Conservation (phyloP, 2,329 filamentous ascomycete species). For the Scedosporium aurantiacum region DNA sequence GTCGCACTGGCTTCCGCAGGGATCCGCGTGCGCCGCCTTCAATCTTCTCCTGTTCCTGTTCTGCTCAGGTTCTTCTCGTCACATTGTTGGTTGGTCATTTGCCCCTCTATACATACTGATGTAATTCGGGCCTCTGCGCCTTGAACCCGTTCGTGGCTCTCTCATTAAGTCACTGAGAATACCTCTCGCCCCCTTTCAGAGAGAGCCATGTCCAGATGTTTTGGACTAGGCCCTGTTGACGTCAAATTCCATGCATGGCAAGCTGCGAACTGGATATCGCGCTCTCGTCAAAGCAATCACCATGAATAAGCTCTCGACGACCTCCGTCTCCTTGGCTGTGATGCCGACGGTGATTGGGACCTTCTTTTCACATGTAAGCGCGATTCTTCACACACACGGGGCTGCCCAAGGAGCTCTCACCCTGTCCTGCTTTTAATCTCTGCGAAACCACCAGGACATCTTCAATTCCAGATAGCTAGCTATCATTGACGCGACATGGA, state of each 20-base stretch:
- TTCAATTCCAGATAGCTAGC: background rate
- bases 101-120: background rate
- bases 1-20: no score
- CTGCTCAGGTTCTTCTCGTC: background rate
- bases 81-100: background rate
- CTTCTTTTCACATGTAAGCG: conserved; percentile 67
- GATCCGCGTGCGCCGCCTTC: no score
- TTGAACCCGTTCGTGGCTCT: background rate
- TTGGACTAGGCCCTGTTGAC: background rate
- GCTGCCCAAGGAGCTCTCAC: background rate
- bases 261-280: background rate
- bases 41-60: background rate
- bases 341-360: conserved; percentile 83
- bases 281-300: conserved; percentile 17
- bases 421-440: background rate
- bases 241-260: background rate
- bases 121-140: background rate
- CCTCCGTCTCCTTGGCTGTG: conserved; percentile 71
- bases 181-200: background rate
- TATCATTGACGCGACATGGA: background rate
- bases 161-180: background rate
- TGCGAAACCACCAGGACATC: no score
- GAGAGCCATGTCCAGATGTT: background rate
- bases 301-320: conserved; percentile 58
- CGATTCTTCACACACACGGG: background rate